phyloP scores from a whole-genome alignment of 108 stramenopile species.

The Aurantiochytrium sp. region DNA sequence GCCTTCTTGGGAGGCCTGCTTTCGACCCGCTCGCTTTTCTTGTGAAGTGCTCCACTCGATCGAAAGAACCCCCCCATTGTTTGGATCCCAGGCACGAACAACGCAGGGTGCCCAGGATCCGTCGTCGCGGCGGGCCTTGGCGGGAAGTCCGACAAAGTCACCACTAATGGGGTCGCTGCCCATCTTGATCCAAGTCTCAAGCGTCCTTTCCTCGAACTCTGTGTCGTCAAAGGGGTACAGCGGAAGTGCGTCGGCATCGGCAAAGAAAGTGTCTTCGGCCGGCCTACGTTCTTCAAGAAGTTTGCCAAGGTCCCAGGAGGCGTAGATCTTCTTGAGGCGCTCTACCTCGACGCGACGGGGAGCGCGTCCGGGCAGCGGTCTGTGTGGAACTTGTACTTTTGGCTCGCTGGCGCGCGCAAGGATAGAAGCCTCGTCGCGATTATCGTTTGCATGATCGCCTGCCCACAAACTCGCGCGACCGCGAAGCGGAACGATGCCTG shows the following conservation, averaged over 20 bases:
- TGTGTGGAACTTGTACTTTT: conserved; percentile 47
- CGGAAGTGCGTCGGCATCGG: conserved; percentile 22
- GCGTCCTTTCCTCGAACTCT: conserved; percentile 35
- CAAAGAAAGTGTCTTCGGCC: conserved; percentile 21
- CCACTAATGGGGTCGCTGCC: conserved; percentile 20
- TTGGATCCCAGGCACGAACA: background rate
- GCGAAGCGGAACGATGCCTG: background rate
- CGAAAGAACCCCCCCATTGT: background rate
- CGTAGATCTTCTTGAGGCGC: conserved; percentile 40
- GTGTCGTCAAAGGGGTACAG: conserved; percentile 46
- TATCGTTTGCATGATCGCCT: background rate
- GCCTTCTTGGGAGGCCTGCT: no score
- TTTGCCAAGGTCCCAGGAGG: conserved; percentile 27
- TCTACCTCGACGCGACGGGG: conserved; percentile 58
- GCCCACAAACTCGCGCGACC: background rate
- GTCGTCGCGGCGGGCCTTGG: conserved; percentile 6
- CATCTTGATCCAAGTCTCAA: conserved; percentile 39
- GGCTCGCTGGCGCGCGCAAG: conserved; percentile 35
- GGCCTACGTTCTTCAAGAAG: conserved; percentile 28
- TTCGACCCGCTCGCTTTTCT: no score
- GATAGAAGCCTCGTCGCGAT: background rate
- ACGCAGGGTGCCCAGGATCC: background rate
- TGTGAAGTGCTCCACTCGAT: background rate
- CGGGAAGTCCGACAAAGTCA: conserved; percentile 4
- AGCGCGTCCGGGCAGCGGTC: conserved; percentile 41